Evolutionary conservation across 2,329 filamentous ascomycete species (phyloP).

Genomic region (Phialophora macrospora): DNA sequence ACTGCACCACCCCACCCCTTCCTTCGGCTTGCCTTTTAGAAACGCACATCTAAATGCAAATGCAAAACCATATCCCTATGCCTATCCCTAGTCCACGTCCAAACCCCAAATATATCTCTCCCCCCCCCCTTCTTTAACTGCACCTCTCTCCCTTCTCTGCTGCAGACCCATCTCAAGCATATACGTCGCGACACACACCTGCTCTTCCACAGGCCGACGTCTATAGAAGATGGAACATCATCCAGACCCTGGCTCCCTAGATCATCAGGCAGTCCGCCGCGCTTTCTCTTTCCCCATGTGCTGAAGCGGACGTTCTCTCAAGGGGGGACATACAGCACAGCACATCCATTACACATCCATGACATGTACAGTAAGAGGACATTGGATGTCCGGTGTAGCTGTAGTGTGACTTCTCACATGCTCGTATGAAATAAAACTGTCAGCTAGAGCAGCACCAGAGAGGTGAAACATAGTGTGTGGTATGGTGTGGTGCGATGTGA

Average conservation of each 20-base stretch:
- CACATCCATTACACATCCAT: not conserved
- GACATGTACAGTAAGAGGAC: not conserved
- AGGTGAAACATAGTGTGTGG: not conserved
- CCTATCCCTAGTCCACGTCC: constrained; percentile 2
- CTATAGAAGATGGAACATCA: constrained; percentile 58
- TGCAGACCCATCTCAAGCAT: constrained; percentile 45
- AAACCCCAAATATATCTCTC: not conserved
- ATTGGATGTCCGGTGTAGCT: too few species aligned
- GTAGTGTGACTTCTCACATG: too few species aligned
- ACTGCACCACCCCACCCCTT: not conserved
- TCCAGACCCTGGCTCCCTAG: constrained; percentile 34
- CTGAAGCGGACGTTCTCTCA: constrained; percentile 39
- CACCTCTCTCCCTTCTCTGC: too few species aligned
- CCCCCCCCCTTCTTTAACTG: constrained; percentile 24
- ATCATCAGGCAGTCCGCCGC: constrained; percentile 41
- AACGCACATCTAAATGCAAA: not conserved
- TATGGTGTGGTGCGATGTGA: not conserved
- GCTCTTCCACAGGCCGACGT: constrained; percentile 47
- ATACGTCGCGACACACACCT: constrained; percentile 42
- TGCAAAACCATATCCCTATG: not conserved
- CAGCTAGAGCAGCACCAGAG: too few species aligned
- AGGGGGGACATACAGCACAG: constrained; percentile 29
- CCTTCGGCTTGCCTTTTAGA: not conserved
- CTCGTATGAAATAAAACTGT: too few species aligned
- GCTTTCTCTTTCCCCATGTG: constrained; percentile 25